These are phyloP conservation scores for Helianthus tuberosus DNA, from an alignment of 129 eudicot species.

Conservation along the genomic window DNA sequence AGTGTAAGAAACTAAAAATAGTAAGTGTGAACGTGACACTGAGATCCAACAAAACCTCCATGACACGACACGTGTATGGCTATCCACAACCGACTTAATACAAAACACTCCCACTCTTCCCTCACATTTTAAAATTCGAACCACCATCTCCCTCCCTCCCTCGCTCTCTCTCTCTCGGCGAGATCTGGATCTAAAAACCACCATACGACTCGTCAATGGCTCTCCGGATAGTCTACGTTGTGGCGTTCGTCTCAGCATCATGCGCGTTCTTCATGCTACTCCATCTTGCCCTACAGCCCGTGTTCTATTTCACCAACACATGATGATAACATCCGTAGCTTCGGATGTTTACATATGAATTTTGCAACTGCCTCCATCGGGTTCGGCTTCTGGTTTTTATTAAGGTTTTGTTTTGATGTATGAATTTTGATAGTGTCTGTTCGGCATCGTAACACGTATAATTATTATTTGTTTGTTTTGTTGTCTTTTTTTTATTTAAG, in stretches of 20 bases:
- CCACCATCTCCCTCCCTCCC: not conserved
- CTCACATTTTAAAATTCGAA: conserved; percentile 3
- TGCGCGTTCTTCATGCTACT: conserved; percentile 50
- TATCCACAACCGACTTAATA: conserved; percentile 21
- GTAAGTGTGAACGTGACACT: not conserved
- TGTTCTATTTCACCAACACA: conserved; percentile 44
- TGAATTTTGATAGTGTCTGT: no score
- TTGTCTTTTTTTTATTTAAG: no score
- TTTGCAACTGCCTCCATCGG: no score
- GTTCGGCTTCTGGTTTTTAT: no score
- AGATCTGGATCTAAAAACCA: conserved; percentile 22
- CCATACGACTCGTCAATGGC: conserved; percentile 22
- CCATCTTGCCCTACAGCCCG: conserved; percentile 43
- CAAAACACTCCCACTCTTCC: not conserved
- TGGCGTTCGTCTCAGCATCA: conserved; percentile 41
- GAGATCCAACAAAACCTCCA: conserved; percentile 25
- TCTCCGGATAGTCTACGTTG: conserved; percentile 37
- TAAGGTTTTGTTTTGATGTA: no score
- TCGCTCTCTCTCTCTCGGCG: not conserved
- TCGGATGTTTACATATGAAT: not conserved
- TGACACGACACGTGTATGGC: conserved; percentile 25
- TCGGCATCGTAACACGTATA: no score
- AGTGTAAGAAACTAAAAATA: conserved; percentile 13
- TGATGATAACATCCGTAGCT: not conserved
- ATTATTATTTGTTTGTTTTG: no score